Evolutionary conservation across 306 rosid species (phyloP), one percentile per base, ranked within the genome.

Genomic region (Fagus sylvatica): DNA sequence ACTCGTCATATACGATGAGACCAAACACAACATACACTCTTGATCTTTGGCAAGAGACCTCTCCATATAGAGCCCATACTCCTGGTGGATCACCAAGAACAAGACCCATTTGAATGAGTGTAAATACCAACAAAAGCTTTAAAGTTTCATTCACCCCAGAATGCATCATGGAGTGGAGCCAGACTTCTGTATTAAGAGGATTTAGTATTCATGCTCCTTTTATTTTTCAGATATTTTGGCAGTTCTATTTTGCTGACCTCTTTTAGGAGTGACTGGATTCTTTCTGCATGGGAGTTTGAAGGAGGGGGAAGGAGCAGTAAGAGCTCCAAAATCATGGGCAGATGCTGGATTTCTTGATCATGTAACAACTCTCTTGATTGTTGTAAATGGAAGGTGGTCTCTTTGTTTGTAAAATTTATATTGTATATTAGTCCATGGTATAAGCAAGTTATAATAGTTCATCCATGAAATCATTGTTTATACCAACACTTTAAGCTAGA

Each of bases 21-120:
- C 85, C 93, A 22, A 90, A 78, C 78, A 78, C 88, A 6, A 53
- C 84, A 7, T 86, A 78, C 73, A 81, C 87, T 67, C 87, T 85
- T 8, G 96, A 93, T 79, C 90, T 93, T 22, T 88, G 81, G 84
- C 80, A 66, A 5, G 97, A 94, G 72, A 43, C 88, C n/a, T 78
- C 92, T 40, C 76, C 75, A 71, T 80, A 77, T 73, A 93, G 73
- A 75, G 77, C 90, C 48, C 93, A 79, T 22, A 93, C 96, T 1
- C 98, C 90, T 0, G 83, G 96, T 41, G 93, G 99, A 62, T 95
- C 99, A 67, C 99, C 99, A 37, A 93, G 93, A 81, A 80, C 85
- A 84, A 90, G 98, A 84, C 79, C 84, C 78, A 69, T 89, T 79
- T 93, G 81, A 95, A 67, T 0, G 48, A 81, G 60, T 82, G 94